Base-by-base conservation (phyloP, 768 basidiomycete genomes). In the Auricularia sp. region DNA sequence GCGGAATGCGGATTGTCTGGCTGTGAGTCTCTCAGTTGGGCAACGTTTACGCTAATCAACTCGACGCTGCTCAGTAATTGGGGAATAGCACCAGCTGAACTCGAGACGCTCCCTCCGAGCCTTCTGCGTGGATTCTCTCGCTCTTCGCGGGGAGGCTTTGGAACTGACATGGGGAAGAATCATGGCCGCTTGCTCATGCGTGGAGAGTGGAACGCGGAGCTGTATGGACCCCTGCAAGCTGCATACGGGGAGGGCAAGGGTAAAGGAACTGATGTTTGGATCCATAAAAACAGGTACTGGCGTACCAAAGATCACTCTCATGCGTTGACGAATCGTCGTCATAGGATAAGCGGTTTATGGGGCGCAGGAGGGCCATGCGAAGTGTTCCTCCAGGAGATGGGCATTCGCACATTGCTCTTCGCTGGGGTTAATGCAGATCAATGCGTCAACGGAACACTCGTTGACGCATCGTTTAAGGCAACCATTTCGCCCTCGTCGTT, bases 271-370 rank as follows among this genome's bases (percentile, higher is more conserved):
- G 86, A 89, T 72, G 79, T 86, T 67, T 88, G 86, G 86, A 84
- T 88, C 63, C 83, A 88, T 72, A 89, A 88, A 73, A 88, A 88
- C 72, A 75, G 86, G 85, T 83, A 66, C 29, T 7, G n/a, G 35
- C 13, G 16, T 35, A 2, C 16, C 34, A 11, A 34, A 18, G 29
- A n/a, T 4, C 47, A 56, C 3, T 3, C 3, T 2, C 8, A 3
- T 16, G 33, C 51, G 3, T 21, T 63, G 6, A 63, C 33, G 21
- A 11, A 14, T 11, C 5, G 14, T 10, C 18, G 3, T 34, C 33
- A 42, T 63, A 86, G 86, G 63, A 85, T 86, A 81, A 85, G 85
- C 68, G 86, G 80, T 13, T 68, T 88, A 24, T 88, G 85, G 86
- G 85, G 85, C 10, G 81, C 81, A 62, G 85, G 87, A 69, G 79